Evolutionary conservation across 176 grass and related monocot species (phyloP), one percentile per base, ranked within the genome.

Genomic region (Rhynchospora pubera): DNA sequence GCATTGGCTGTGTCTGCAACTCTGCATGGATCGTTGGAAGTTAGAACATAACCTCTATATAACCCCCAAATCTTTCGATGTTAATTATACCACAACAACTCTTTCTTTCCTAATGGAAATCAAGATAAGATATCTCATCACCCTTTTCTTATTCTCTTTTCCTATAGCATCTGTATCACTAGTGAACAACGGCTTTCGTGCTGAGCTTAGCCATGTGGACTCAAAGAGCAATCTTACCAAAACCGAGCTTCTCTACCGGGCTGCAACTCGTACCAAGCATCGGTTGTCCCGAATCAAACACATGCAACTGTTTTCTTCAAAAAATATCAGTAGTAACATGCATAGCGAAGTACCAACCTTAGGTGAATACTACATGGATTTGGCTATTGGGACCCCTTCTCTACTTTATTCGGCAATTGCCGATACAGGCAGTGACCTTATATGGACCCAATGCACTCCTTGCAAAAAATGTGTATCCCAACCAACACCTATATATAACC

Each of bases 371-470:
- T 64, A 84, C 24, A 93, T 97, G 94, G 85, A 65, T 61, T 79
- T 97, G 81, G 9, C 89, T 7, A 84, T 97, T 56, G 94, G 94
- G 10, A 91, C 88, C 47, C 91, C 94, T 51, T 70, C 94, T 26
- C 50, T 87, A 6, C 0, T 62, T 8, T 88, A 87, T 88, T 70
- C 83, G 10, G 91, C 94, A 68, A 84, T 93, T 26, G 61, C 80
- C 0, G 89, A 91, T 75, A 93, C 89, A 3, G 91, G 89, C 86
- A 93, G 91, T 75, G 86, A 93, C 82, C 91, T 93, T 63, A 85
- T 91, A 47, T 93, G 91, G 91, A 89, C 89, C 52, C 81, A 89
- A 84, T 94, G 87, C 89, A 47, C 51, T 8, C 83, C 89, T 14
- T 97, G 91, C 86, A 2, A 2, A 6, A 66, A 51, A 58, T 94